Evolutionary conservation across 2,329 filamentous ascomycete species (phyloP).

Genomic region (Trichophyton mentagrophytes): DNA sequence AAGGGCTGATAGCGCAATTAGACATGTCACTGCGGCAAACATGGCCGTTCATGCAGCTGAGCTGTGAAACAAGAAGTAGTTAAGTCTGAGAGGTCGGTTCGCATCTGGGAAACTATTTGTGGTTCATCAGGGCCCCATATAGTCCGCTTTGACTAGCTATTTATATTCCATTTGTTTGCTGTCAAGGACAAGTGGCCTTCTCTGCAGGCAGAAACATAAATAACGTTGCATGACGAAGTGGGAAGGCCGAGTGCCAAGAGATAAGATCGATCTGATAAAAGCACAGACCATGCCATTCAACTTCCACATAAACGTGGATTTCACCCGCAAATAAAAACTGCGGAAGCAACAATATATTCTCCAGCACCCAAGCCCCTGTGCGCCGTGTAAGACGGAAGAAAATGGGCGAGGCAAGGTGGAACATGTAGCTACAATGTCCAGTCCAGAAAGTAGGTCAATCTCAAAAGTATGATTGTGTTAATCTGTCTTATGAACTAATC

Average conservation of each 20-base stretch:
- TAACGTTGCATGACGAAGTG: not conserved
- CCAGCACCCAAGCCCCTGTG: not conserved
- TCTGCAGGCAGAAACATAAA: conserved; percentile 2
- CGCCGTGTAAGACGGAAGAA: not conserved
- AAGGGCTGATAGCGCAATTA: conserved; percentile 12
- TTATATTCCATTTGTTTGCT: not conserved
- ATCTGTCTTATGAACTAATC: not conserved
- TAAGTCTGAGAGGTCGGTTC: not conserved
- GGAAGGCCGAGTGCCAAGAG: conserved; percentile 6
- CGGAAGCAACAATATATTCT: not conserved
- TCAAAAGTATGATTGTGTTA: not conserved
- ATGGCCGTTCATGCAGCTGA: not conserved
- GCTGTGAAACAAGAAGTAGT: not conserved
- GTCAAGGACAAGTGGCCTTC: conserved; percentile 2
- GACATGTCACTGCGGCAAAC: not conserved
- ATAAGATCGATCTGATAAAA: conserved; percentile 16
- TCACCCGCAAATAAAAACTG: not conserved
- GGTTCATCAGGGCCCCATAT: not conserved
- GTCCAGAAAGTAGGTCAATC: conserved; percentile 10
- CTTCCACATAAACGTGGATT: not conserved
- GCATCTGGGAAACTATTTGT: not conserved
- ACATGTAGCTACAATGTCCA: conserved; percentile 12
- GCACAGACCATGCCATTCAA: not conserved
- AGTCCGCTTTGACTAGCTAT: not conserved
- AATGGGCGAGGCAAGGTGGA: not conserved